These are phyloP conservation scores for Euphorbia celastroides DNA, from an alignment of 441 rosid species.

Conservation along the genomic window DNA sequence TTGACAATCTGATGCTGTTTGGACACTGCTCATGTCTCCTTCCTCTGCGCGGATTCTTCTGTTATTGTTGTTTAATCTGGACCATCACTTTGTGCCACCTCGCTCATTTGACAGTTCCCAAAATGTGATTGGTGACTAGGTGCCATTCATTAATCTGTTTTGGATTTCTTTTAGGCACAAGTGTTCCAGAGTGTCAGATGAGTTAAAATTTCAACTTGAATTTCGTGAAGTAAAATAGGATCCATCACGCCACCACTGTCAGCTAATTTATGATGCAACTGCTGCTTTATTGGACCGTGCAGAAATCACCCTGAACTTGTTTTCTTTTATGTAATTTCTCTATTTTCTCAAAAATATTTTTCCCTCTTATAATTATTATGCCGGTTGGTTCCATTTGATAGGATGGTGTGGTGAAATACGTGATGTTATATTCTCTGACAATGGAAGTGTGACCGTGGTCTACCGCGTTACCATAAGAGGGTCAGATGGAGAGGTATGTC, in stretches of 20 bases:
- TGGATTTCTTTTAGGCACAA: neutral
- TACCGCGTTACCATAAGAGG: conserved; percentile 91
- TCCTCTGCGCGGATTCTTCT: neutral
- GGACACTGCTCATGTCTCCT: neutral
- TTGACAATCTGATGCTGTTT: neutral
- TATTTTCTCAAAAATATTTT: too few relatives aligned
- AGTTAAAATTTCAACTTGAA: neutral
- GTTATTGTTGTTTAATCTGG: neutral
- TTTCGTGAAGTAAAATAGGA: neutral
- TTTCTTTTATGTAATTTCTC: neutral
- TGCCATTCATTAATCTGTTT: neutral
- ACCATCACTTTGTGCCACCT: neutral
- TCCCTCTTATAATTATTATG: neutral
- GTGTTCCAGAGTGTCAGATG: neutral
- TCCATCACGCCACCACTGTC: neutral
- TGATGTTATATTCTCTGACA: conserved; percentile 83
- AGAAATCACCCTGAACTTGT: neutral
- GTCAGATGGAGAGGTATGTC: conserved; percentile 87
- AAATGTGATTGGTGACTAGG: neutral
- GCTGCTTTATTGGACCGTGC: neutral
- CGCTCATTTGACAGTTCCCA: neutral
- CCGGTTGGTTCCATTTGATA: conserved; percentile 19
- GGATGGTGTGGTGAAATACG: conserved; percentile 99
- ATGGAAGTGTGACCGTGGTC: conserved; percentile 83
- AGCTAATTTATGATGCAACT: neutral